Conservation (phyloP, 352 stramenopile genomes). For the Phytophthora pinifolia region DNA sequence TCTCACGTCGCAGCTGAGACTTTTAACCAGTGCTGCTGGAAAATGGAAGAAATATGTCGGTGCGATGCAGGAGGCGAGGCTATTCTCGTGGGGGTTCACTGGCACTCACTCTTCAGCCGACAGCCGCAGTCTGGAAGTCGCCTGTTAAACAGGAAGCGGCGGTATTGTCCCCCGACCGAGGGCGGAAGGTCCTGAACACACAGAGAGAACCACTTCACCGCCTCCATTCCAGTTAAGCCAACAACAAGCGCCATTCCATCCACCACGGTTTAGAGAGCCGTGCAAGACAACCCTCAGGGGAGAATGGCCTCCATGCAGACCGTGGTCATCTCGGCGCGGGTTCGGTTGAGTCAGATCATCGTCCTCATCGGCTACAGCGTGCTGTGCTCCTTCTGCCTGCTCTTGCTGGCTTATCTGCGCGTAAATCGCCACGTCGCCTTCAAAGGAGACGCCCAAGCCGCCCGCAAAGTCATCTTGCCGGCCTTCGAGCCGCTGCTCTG, state of each 20-base stretch:
- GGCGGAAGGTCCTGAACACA: not conserved
- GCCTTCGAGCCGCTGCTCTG: slow-evolving; percentile 61
- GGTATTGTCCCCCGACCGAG: not conserved
- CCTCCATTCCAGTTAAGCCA: not conserved
- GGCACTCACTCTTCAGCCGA: slow-evolving; percentile 18
- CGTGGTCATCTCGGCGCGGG: slow-evolving; percentile 5
- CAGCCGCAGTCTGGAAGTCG: slow-evolving; percentile 26
- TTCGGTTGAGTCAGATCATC: slow-evolving; percentile 34
- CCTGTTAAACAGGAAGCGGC: not conserved
- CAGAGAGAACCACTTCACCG: not conserved
- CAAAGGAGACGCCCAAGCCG: slow-evolving; percentile 37
- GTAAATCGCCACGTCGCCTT: slow-evolving; percentile 43
- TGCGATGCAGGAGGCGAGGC: slow-evolving; percentile 14
- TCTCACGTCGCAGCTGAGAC: slow-evolving; percentile 17
- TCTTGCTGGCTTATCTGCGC: slow-evolving; percentile 47
- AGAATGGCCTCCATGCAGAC: slow-evolving; percentile 3
- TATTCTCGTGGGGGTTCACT: slow-evolving; percentile 25
- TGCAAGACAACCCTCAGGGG: not conserved
- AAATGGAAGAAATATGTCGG: slow-evolving; percentile 1
- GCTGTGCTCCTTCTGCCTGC: slow-evolving; percentile 33
- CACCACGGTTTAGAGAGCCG: no score
- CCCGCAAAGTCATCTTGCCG: slow-evolving; percentile 53
- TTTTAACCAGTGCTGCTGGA: slow-evolving; percentile 1
- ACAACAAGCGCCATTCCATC: no score
- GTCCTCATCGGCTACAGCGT: slow-evolving; percentile 36